Evolutionary conservation across 2,329 filamentous ascomycete species (phyloP), one percentile per base, ranked within the genome.

Genomic region (Chalaropsis ovoidea): DNA sequence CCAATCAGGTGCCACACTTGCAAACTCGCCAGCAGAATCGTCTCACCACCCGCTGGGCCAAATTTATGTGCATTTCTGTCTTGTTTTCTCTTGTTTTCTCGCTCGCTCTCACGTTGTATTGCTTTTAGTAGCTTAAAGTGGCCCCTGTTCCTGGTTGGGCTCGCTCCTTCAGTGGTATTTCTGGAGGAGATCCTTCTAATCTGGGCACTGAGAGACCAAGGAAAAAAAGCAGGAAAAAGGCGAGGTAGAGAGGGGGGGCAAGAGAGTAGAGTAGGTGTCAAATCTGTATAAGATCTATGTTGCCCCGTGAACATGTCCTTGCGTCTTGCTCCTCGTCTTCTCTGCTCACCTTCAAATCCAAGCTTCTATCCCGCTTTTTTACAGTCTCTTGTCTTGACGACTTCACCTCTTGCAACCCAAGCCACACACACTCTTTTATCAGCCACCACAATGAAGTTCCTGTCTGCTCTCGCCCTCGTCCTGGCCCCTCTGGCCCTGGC

Each of bases 401-500:
- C 47, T 52, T 54, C n/a, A 15, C 41, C 19, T 27, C 27, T 13
- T 47, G n/a, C n/a, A n/a, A n/a, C n/a, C 42, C 61, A 62, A 62
- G 13, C n/a, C 39, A 27, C 61, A 15, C n/a, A 24, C 42, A 11
- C 24, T 62, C 24, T 47, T 22, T 47, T 41, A 45, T 22, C 27
- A 61, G 10, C n/a, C 22, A 61, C 69, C 71, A 73, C 67, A 65
- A 77, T 77, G 76, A 75, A 76, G 60, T 70, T 76, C 70, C 72
- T 73, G 58, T 74, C 77, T 39, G 70, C 84, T 68, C 67, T 80
- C 71, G 78, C 78, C 68, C 72, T 77, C 68, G 72, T 80, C 69
- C 77, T 85, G 72, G 82, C 82, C 70, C 76, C 82, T 64, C 72
- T 83, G 71, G 82, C 80, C 67, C 70, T 81, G 63, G 81, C 81